Evolutionary conservation across 257 asterid genomes (phyloP).

Genomic region (Primulina eburnea): DNA sequence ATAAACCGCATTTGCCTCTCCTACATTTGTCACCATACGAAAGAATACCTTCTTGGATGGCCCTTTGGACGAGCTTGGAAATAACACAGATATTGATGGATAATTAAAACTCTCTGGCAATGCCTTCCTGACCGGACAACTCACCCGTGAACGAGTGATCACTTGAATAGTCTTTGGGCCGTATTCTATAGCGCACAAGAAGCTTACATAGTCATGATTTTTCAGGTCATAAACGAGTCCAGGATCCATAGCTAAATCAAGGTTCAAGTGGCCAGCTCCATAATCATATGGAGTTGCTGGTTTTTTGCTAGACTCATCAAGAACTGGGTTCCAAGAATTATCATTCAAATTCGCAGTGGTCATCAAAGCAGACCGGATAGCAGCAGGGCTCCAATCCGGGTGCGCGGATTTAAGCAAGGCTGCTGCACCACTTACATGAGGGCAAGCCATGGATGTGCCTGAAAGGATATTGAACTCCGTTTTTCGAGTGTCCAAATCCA

Average conservation of each 20-base stretch:
- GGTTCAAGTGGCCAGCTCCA: slow-evolving; percentile 89
- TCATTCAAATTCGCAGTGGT: slow-evolving; percentile 67
- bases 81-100: slow-evolving; percentile 79
- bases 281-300: slow-evolving; percentile 75
- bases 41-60: slow-evolving; percentile 60
- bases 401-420: slow-evolving; percentile 94
- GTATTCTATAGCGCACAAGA: slow-evolving; percentile 78
- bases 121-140: slow-evolving; percentile 75
- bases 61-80: slow-evolving; percentile 49
- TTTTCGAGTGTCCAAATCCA: slow-evolving; percentile 65
- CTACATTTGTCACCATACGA: slow-evolving; percentile 82
- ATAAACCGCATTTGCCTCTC: slow-evolving; percentile 54
- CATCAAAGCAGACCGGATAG: slow-evolving; percentile 92
- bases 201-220: slow-evolving; percentile 58
- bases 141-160: slow-evolving; percentile 67
- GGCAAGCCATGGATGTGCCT: slow-evolving; percentile 98
- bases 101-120: slow-evolving; percentile 75
- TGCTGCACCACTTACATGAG: slow-evolving; percentile 96
- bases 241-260: slow-evolving; percentile 84
- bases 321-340: slow-evolving; percentile 51
- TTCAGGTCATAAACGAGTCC: slow-evolving; percentile 83
- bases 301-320: slow-evolving; percentile 69
- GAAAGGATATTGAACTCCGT: slow-evolving; percentile 84
- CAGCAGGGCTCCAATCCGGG: slow-evolving; percentile 97
- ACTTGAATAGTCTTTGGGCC: slow-evolving; percentile 86